Percentiles rank a stretch among this genome's conserved stretches.
These are phyloP conservation scores for Brasenia schreberi DNA, from an alignment of 164 flowering plant genomes.

Conservation along the genomic window DNA sequence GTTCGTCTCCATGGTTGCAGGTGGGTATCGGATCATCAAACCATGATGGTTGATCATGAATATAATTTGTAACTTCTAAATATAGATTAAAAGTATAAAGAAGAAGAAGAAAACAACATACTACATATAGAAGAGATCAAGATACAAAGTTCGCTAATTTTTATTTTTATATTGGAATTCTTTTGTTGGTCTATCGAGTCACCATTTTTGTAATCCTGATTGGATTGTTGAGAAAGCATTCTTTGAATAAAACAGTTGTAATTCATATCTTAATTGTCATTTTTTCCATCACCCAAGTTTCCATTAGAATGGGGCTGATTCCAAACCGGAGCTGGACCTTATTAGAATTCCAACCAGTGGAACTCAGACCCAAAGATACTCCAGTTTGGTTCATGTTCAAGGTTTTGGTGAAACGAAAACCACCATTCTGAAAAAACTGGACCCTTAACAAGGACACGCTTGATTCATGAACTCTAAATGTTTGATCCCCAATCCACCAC, in stretches of 20 bases:
- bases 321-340: too few species aligned
- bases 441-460: too few species aligned
- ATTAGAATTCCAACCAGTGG: too few species aligned
- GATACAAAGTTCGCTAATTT: background rate
- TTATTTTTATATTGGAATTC: conserved; percentile 3
- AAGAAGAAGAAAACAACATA: conserved; percentile 2
- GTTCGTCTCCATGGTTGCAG: conserved; percentile 74
- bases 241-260: background rate
- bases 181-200: conserved; percentile 3
- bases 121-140: conserved; percentile 8
- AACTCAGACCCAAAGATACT: too few species aligned
- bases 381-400: too few species aligned
- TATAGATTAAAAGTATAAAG: background rate
- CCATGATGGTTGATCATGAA: conserved; percentile 13
- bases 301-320: conserved; percentile 3
- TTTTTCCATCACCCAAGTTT: background rate
- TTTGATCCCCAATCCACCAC: too few species aligned
- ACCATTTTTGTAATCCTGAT: conserved; percentile 6
- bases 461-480: too few species aligned
- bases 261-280: too few species aligned
- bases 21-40: conserved; percentile 65
- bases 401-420: too few species aligned
- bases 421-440: too few species aligned
- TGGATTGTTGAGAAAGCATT: background rate
- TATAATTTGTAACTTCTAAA: conserved; percentile 24